Percentiles rank a stretch among this genome's conserved stretches.
These are phyloP conservation scores for Anethum foeniculum DNA, from an alignment of 140 eudicot species.

Conservation along the genomic window DNA sequence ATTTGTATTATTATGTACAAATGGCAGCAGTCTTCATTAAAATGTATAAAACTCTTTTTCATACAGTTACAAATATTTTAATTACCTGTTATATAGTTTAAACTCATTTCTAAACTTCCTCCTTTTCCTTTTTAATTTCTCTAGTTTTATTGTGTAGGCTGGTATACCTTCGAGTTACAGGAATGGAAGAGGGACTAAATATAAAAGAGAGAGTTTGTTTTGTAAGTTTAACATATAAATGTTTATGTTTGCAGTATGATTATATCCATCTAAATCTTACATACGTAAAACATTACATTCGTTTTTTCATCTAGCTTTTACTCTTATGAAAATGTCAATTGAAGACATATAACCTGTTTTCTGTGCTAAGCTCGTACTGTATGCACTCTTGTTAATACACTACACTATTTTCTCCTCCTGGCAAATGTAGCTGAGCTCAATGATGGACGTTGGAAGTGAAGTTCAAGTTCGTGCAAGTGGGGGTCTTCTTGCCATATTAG, in stretches of 20 bases:
- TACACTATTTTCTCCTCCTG: constrained; percentile 10
- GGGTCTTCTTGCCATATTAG: constrained; percentile 91
- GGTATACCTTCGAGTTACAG: constrained; percentile 72
- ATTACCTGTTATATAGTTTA: neutral
- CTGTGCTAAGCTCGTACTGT: neutral
- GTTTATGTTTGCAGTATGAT: constrained; percentile 3
- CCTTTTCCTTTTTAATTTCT: constrained; percentile 4
- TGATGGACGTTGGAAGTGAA: constrained; percentile 93
- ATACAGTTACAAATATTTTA: neutral
- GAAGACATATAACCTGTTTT: neutral
- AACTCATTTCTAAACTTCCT: neutral
- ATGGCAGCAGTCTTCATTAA: neutral
- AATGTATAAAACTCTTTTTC: neutral
- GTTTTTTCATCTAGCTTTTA: neutral
- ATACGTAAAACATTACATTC: neutral
- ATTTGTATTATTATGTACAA: neutral
- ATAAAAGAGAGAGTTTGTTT: constrained; percentile 67
- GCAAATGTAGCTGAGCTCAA: constrained; percentile 65
- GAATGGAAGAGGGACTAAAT: constrained; percentile 93
- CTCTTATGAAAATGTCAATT: neutral
- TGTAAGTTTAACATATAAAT: constrained; percentile 45
- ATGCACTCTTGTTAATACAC: neutral
- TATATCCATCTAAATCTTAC: neutral
- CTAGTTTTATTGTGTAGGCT: constrained; percentile 38
- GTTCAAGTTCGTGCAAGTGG: constrained; percentile 97